A percentile compares a stretch with the other conserved stretches of the same genome.
phyloP scores from a whole-genome alignment of 345 rosid species.

The Camelina laxa region DNA sequence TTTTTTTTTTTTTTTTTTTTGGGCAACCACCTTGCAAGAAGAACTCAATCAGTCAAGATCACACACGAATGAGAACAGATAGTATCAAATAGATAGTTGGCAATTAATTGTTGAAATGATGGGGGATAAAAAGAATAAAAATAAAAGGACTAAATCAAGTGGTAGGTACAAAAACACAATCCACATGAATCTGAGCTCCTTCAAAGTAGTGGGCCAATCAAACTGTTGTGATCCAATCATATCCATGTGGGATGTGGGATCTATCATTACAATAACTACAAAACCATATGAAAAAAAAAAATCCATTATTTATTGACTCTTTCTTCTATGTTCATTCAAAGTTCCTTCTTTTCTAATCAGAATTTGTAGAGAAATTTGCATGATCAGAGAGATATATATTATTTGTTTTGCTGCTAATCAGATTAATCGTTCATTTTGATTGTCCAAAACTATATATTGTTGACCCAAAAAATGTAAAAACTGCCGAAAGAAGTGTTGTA shows the following conservation, averaged over 20 bases:
- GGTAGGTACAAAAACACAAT: conserved; percentile 48
- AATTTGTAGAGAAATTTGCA: not conserved
- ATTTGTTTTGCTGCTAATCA: not conserved
- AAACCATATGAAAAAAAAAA: conserved; percentile 9
- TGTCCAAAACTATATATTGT: not conserved
- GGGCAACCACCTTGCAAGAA: too few relatives aligned
- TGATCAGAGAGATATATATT: not conserved
- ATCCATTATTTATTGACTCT: conserved; percentile 5
- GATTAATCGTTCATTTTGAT: not conserved
- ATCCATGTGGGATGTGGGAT: conserved; percentile 47
- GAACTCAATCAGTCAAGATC: conserved; percentile 25
- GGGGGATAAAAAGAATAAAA: too few relatives aligned
- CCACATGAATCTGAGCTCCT: conserved; percentile 43
- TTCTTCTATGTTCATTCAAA: not conserved
- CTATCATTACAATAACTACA: conserved; percentile 31
- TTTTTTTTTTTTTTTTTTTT: too few relatives aligned
- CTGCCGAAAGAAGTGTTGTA: conserved; percentile 24
- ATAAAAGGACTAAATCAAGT: conserved; percentile 13
- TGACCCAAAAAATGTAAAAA: conserved; percentile 1
- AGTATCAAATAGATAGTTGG: conserved; percentile 31
- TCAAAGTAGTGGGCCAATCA: conserved; percentile 42
- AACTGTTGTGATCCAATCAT: conserved; percentile 44
- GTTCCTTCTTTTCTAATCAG: not conserved
- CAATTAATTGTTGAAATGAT: conserved; percentile 15
- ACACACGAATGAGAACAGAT: conserved; percentile 36